Evolutionary conservation across 352 stramenopile genomes (phyloP).

Genomic region (Thalassiosira ordinaria): DNA sequence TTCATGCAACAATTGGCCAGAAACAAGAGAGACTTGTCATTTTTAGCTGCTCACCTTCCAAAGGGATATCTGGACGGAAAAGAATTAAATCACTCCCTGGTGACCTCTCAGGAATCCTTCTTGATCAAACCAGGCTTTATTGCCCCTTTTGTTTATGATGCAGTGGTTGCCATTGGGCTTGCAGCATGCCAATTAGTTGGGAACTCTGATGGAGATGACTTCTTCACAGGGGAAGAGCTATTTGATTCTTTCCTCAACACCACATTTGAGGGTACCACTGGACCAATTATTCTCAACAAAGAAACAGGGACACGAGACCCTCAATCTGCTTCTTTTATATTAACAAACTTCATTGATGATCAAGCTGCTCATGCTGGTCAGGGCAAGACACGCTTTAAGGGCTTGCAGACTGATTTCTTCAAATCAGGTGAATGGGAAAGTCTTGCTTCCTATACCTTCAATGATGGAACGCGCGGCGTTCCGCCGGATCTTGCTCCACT

Average conservation of each 20-base stretch:
- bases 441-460: slow-evolving; percentile 57
- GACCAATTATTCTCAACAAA: slow-evolving; percentile 55
- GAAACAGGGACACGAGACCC: slow-evolving; percentile 57
- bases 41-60: slow-evolving; percentile 47
- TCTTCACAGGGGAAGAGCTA: slow-evolving; percentile 54
- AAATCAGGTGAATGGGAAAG: slow-evolving; percentile 52
- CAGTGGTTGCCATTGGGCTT: slow-evolving; percentile 51
- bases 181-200: slow-evolving; percentile 49
- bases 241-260: slow-evolving; percentile 42
- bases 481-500: slow-evolving; percentile 30
- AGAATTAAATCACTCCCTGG: slow-evolving; percentile 21
- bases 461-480: slow-evolving; percentile 45
- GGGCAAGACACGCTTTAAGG: slow-evolving; percentile 25
- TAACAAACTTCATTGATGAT: slow-evolving; percentile 57
- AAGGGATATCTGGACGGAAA: slow-evolving; percentile 31
- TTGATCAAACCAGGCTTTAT: neutral
- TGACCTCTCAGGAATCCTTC: slow-evolving; percentile 13
- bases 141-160: slow-evolving; percentile 21
- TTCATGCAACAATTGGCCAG: slow-evolving; percentile 35
- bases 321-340: slow-evolving; percentile 39
- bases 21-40: slow-evolving; percentile 56
- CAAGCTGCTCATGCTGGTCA: slow-evolving; percentile 12
- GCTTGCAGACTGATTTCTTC: slow-evolving; percentile 37
- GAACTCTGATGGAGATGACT: neutral
- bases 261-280: slow-evolving; percentile 57